Conservation (phyloP, 495 filamentous ascomycete species). For the Cercophora scortea region DNA sequence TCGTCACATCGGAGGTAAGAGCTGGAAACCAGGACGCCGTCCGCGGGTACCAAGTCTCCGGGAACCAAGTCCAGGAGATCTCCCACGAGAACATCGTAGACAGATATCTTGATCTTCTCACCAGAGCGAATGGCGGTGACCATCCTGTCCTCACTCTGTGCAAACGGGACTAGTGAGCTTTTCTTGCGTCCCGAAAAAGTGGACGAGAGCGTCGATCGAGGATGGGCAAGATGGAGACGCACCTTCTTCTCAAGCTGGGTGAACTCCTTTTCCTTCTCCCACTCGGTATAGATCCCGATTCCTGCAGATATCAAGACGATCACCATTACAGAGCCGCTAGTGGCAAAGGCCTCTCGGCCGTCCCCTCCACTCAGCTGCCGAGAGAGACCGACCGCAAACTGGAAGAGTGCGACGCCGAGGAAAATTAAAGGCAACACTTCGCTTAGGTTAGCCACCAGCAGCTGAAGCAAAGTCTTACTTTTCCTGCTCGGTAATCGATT, state of each 20-base stretch:
- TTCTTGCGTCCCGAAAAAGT: too few species aligned
- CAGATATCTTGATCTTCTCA: conserved; percentile 64
- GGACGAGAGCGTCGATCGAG: too few species aligned
- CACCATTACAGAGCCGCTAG: conserved; percentile 64
- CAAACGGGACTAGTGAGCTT: neutral
- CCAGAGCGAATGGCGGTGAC: conserved; percentile 75
- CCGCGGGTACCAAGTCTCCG: conserved; percentile 80
- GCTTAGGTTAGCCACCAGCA: conserved; percentile 65
- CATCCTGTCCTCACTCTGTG: conserved; percentile 54
- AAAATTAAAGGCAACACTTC: conserved; percentile 76
- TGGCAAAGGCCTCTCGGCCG: conserved; percentile 43
- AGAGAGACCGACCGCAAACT: conserved; percentile 70
- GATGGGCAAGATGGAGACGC: neutral
- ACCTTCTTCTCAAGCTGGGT: conserved; percentile 59
- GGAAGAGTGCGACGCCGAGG: conserved; percentile 70
- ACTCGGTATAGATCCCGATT: conserved; percentile 63
- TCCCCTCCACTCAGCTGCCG: neutral
- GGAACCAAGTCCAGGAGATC: conserved; percentile 79
- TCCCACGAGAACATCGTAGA: conserved; percentile 75
- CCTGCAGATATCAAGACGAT: conserved; percentile 63
- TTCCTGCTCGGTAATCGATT: conserved; percentile 68
- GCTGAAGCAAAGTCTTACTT: conserved; percentile 54
- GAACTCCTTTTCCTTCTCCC: conserved; percentile 65
- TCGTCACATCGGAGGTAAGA: conserved; percentile 74
- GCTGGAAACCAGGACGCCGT: conserved; percentile 68